Percentiles rank a stretch among this genome's conserved stretches.
Conservation (phyloP, 345 rosid genomes). For the Pistacia atlantica region DNA sequence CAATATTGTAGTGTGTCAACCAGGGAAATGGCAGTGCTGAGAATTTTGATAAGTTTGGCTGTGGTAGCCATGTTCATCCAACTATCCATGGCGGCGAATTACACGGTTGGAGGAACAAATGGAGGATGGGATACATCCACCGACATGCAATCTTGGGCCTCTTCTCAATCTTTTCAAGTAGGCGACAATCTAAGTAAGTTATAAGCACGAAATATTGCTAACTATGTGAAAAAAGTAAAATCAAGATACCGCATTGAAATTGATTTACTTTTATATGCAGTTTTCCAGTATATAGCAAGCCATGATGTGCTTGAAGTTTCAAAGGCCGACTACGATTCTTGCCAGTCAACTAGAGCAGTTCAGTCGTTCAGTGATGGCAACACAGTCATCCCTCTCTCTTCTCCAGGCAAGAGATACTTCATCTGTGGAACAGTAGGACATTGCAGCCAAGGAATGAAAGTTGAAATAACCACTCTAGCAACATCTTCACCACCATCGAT, state of each 20-base stretch:
- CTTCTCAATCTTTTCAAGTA: slow-evolving; percentile 47
- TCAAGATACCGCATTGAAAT: neutral
- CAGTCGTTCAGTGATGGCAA: slow-evolving; percentile 47
- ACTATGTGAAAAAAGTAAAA: neutral
- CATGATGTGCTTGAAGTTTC: slow-evolving; percentile 69
- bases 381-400: slow-evolving; percentile 52
- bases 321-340: slow-evolving; percentile 56
- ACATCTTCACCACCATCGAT: slow-evolving; percentile 30
- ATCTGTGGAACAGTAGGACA: slow-evolving; percentile 71
- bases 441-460: slow-evolving; percentile 72
- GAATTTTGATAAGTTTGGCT: slow-evolving; percentile 30
- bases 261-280: slow-evolving; percentile 34
- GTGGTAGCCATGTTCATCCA: slow-evolving; percentile 41
- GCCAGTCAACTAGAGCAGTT: slow-evolving; percentile 48
- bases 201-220: neutral
- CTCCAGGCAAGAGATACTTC: slow-evolving; percentile 84
- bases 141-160: slow-evolving; percentile 54
- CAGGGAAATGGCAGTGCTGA: slow-evolving; percentile 24
- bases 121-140: slow-evolving; percentile 66
- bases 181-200: slow-evolving; percentile 77
- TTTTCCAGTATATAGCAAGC: slow-evolving; percentile 48
- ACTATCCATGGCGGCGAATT: slow-evolving; percentile 51
- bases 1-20: neutral
- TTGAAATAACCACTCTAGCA: slow-evolving; percentile 52
- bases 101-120: slow-evolving; percentile 62